Conservation (phyloP, 169 alveolate species). For the Besnoitia besnoiti region DNA sequence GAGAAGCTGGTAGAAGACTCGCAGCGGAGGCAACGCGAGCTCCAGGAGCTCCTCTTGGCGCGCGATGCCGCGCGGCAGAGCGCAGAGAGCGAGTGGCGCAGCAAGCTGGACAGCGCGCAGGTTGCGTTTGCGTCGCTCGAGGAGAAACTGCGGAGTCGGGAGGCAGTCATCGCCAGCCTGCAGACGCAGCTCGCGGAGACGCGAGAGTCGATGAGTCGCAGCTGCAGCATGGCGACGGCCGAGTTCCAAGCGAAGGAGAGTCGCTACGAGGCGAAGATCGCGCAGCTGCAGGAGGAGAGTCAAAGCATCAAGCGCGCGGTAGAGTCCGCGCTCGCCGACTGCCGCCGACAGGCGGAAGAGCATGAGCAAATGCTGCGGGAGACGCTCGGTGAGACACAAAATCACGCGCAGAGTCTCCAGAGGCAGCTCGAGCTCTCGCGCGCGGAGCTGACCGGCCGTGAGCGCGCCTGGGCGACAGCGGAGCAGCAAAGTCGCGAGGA, state of each 20-base stretch:
- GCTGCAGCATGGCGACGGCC: constrained; percentile 25
- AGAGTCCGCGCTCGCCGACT: constrained; percentile 18
- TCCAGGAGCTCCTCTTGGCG: not conserved
- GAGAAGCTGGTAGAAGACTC: not conserved
- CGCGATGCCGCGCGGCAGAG: not conserved
- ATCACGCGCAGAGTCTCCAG: not conserved
- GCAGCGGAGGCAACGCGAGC: not conserved
- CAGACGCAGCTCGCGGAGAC: not conserved
- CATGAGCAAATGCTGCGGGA: constrained; percentile 23
- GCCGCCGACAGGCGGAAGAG: constrained; percentile 13
- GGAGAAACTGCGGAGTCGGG: not conserved
- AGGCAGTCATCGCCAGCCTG: not conserved
- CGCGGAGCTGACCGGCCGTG: constrained; percentile 7
- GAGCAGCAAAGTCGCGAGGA: constrained; percentile 34
- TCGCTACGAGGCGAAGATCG: not conserved
- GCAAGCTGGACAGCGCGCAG: not conserved
- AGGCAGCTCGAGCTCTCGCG: constrained; percentile 21
- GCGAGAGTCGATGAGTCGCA: not conserved
- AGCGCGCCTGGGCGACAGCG: constrained; percentile 1
- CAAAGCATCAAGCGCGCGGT: constrained; percentile 2
- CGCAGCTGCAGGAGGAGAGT: constrained; percentile 34
- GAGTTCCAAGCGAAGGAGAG: constrained; percentile 17
- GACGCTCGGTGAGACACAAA: constrained; percentile 29
- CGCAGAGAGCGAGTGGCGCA: not conserved
- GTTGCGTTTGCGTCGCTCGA: not conserved